Conservation (phyloP, 2,329 filamentous ascomycete species). For the Neofusicoccum kwambonambiense region DNA sequence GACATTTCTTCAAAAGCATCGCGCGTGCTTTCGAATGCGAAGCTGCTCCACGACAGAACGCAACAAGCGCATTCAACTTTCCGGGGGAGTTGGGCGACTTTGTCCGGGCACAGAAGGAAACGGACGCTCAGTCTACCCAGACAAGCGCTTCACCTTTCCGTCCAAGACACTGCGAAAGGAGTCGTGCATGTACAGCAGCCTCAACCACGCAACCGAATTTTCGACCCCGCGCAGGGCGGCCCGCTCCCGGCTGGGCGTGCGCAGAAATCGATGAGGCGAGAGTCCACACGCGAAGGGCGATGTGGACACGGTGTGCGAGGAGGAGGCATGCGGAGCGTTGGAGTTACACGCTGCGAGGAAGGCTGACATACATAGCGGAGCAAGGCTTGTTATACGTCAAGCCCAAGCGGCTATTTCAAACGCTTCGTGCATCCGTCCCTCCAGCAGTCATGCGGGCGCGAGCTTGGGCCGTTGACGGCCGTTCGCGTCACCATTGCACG, state of each 20-base stretch:
- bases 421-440: not conserved
- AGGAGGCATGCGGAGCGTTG: not conserved
- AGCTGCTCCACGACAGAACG: too few relatives aligned
- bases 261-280: not conserved
- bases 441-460: not conserved
- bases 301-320: not conserved
- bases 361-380: not conserved
- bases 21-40: too few relatives aligned
- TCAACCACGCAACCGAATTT: not conserved
- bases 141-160: too few relatives aligned
- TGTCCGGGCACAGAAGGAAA: too few relatives aligned
- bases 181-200: not conserved
- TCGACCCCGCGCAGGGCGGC: not conserved
- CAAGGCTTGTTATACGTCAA: not conserved
- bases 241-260: slow-evolving; percentile 3
- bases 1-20: too few relatives aligned
- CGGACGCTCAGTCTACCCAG: too few relatives aligned
- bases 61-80: too few relatives aligned
- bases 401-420: slow-evolving; percentile 3
- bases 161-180: too few relatives aligned
- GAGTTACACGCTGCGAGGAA: not conserved
- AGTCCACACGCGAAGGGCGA: not conserved
- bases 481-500: slow-evolving; percentile 9
- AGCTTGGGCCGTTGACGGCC: not conserved
- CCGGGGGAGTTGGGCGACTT: too few relatives aligned